Evolutionary conservation across 176 grass and related monocot species (phyloP).

Genomic region (Typha latifolia): DNA sequence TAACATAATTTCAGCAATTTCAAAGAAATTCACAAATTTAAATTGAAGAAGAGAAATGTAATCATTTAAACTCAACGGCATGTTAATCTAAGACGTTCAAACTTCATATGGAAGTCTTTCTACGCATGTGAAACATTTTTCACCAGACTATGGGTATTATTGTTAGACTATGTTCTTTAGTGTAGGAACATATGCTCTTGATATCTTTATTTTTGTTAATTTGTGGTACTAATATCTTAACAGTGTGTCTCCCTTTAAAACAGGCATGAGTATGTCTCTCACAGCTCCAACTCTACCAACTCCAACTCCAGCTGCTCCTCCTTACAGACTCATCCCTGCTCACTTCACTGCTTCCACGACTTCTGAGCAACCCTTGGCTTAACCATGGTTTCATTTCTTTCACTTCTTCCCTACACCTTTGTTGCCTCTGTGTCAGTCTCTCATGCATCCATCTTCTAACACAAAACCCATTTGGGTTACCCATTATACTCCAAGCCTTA

Average conservation of each 20-base stretch:
- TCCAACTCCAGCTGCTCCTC: slow-evolving; percentile 58
- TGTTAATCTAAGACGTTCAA: no score
- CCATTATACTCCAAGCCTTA: slow-evolving; percentile 40
- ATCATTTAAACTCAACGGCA: no score
- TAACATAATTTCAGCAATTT: no score
- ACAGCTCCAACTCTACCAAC: slow-evolving; percentile 58
- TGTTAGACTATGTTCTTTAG: no score
- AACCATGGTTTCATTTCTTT: slow-evolving; percentile 71
- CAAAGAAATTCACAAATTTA: no score
- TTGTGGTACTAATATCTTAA: slow-evolving; percentile 65
- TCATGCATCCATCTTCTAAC: background rate
- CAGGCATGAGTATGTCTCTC: slow-evolving; percentile 96
- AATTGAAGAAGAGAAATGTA: no score
- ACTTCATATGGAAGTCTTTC: no score
- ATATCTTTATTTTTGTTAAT: slow-evolving; percentile 2
- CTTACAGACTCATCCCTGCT: slow-evolving; percentile 66
- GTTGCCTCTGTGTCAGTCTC: slow-evolving; percentile 27
- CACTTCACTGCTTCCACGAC: slow-evolving; percentile 66
- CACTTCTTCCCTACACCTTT: slow-evolving; percentile 20
- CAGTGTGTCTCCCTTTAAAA: slow-evolving; percentile 78
- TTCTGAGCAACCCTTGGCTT: slow-evolving; percentile 94
- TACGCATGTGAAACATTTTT: no score
- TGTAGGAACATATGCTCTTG: background rate
- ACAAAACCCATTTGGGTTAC: background rate
- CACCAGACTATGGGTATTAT: no score